phyloP scores from a whole-genome alignment of 441 rosid genomes.

The Croton setiger region DNA sequence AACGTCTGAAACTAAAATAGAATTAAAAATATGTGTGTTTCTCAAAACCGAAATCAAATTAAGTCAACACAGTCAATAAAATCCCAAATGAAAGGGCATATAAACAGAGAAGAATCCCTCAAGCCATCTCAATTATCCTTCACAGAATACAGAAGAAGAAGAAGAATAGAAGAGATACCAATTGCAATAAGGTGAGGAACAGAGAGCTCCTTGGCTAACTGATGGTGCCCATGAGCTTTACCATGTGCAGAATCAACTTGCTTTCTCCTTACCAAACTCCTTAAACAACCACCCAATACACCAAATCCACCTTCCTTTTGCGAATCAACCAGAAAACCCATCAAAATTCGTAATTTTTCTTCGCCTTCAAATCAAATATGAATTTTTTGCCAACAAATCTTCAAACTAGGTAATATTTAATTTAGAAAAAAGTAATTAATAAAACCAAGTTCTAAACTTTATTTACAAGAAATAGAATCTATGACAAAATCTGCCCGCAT shows the following conservation, averaged over 20 bases:
- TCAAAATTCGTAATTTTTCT: slow-evolving; percentile 16
- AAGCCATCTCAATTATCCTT: background rate
- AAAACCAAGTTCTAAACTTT: background rate
- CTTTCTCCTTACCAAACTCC: slow-evolving; percentile 76
- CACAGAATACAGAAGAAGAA: background rate
- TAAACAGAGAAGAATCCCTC: background rate
- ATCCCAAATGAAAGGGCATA: background rate
- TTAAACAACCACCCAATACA: slow-evolving; percentile 39
- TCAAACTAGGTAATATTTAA: slow-evolving; percentile 7
- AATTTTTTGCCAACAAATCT: background rate
- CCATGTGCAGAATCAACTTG: slow-evolving; percentile 75
- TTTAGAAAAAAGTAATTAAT: background rate
- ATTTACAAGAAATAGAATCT: background rate
- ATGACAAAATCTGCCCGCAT: slow-evolving; percentile 21
- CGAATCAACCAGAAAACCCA: slow-evolving; percentile 62
- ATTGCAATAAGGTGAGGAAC: slow-evolving; percentile 81
- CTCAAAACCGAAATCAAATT: background rate
- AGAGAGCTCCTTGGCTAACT: slow-evolving; percentile 76
- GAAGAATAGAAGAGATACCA: slow-evolving; percentile 36
- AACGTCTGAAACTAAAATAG: background rate
- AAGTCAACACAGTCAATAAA: background rate
- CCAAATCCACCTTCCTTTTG: slow-evolving; percentile 38
- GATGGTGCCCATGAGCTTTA: slow-evolving; percentile 32
- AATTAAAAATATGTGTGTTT: background rate
- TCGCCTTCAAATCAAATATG: background rate